These are phyloP conservation scores for Xylaria telfairii DNA, from an alignment of 495 filamentous ascomycete species.

Conservation along the genomic window DNA sequence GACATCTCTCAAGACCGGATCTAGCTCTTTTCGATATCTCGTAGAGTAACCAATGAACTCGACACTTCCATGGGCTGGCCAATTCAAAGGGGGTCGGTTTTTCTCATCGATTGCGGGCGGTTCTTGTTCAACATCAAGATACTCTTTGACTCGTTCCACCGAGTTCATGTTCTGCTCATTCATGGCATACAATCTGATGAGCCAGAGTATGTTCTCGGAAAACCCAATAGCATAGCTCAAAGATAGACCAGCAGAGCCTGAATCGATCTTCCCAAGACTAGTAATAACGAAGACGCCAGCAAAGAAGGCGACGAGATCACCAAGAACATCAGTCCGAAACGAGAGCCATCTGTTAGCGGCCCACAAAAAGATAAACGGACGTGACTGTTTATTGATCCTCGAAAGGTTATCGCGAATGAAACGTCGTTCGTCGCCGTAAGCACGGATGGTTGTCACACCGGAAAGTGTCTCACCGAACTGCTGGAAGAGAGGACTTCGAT, in stretches of 20 bases:
- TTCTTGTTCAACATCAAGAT: slow-evolving; percentile 95
- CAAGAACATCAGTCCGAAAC: slow-evolving; percentile 87
- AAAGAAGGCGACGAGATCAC: slow-evolving; percentile 92
- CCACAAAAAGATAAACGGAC: slow-evolving; percentile 97
- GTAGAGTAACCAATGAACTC: slow-evolving; percentile 89
- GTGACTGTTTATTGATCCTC: slow-evolving; percentile 86
- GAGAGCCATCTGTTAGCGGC: slow-evolving; percentile 97
- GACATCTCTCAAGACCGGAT: slow-evolving; percentile 81
- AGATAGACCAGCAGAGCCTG: slow-evolving; percentile 93
- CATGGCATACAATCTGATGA: slow-evolving; percentile 90
- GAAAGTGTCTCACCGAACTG: slow-evolving; percentile 97
- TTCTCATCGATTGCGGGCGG: slow-evolving; percentile 79
- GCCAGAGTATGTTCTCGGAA: slow-evolving; percentile 96
- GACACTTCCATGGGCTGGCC: slow-evolving; percentile 86
- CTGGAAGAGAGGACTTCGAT: slow-evolving; percentile 94
- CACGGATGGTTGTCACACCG: slow-evolving; percentile 96
- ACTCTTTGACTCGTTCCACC: slow-evolving; percentile 97
- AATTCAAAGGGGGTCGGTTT: slow-evolving; percentile 74
- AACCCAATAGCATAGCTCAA: slow-evolving; percentile 98
- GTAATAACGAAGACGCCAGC: slow-evolving; percentile 89
- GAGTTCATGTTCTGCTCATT: slow-evolving; percentile 99
- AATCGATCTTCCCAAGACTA: slow-evolving; percentile 84
- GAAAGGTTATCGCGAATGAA: slow-evolving; percentile 93
- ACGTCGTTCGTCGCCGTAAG: slow-evolving; percentile 91
- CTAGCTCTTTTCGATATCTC: slow-evolving; percentile 85